Evolutionary conservation across 768 basidiomycete genomes (phyloP), one percentile per base, ranked within the genome.

Genomic region (Gymnopilus junonius): DNA sequence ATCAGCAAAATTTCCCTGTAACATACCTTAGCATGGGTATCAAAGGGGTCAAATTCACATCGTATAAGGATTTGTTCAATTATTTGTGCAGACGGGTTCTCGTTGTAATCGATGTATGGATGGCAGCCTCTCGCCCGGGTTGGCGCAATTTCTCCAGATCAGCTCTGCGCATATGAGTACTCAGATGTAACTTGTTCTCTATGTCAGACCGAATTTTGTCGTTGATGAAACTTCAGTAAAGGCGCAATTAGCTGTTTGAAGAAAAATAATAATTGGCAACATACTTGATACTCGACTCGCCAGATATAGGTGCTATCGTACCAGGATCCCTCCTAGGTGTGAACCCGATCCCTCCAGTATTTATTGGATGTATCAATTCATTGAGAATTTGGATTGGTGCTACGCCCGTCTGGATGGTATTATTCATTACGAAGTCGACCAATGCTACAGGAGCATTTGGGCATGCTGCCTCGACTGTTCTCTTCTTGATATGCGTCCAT

Each of bases 381-480:
- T 57, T 20, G 12, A 21, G 8, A n/a, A 58, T 53, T 6, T n/a
- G 7, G 3, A 63, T 27, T 0, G 32, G 20, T 15, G 27, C n/a
- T n/a, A 56, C 20, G 6, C 31, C 21, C 0, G 40, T 46, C 27
- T 63, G 55, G 2, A 58, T 31, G 15, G 39, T 58, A 1, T 56
- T 48, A 17, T 51, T 29, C 35, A 50, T 53, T 6, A 31, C 23
- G n/a, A 63, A 63, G 29, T 58, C 62, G 8, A 63, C 31, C 11
- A 63, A 10, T 4, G 11, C 62, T 8, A 48, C 8, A 7, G 27
- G 14, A 23, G 29, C 14, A 34, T 46, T 21, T 40, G 25, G 14
- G 2, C 31, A 6, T 2, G 5, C 8, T 12, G 2, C 2, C 34
- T 15, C n/a, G 12, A 5, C 20, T 21, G 39, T 8, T 1, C 20